Conservation (phyloP, 768 basidiomycete genomes). For the Trametes sanguinea region DNA sequence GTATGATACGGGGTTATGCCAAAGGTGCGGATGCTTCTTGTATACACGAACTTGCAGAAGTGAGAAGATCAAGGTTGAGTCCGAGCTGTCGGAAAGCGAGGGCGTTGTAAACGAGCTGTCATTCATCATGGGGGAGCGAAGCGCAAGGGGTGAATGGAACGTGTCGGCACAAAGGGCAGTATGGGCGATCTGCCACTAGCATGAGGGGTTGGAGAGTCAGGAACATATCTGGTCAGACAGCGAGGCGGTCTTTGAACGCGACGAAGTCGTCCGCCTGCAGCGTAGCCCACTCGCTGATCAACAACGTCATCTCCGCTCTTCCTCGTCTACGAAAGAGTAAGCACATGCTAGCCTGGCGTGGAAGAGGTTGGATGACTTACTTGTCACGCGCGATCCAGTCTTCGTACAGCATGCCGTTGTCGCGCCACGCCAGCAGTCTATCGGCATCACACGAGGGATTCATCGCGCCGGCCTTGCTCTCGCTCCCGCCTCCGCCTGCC, state of each 20-base stretch:
- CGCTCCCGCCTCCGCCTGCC: not conserved
- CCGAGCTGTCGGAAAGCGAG: no score
- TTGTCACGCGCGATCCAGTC: constrained; percentile 65
- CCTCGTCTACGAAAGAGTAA: constrained; percentile 44
- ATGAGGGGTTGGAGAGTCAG: no score
- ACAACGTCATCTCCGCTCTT: constrained; percentile 53
- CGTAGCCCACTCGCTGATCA: constrained; percentile 51
- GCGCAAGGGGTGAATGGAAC: not conserved
- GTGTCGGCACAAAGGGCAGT: not conserved
- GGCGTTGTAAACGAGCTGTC: no score
- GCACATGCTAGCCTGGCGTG: not conserved
- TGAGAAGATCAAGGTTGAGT: no score
- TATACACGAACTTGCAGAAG: not conserved
- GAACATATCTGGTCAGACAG: not conserved
- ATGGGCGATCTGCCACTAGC: not conserved
- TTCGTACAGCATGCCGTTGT: constrained; percentile 48
- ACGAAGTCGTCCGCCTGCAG: constrained; percentile 35
- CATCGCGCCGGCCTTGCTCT: constrained; percentile 39
- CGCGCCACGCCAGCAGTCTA: constrained; percentile 44
- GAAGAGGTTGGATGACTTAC: constrained; percentile 35
- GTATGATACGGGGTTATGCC: not conserved
- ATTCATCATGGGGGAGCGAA: no score
- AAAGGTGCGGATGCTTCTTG: not conserved
- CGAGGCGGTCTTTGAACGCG: constrained; percentile 19
- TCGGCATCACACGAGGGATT: constrained; percentile 6